Percentiles rank a stretch among this genome's conserved stretches.
Evolutionary conservation across 1,284 basidiomycete species (phyloP).

Genomic region (Trametes hirsuta): DNA sequence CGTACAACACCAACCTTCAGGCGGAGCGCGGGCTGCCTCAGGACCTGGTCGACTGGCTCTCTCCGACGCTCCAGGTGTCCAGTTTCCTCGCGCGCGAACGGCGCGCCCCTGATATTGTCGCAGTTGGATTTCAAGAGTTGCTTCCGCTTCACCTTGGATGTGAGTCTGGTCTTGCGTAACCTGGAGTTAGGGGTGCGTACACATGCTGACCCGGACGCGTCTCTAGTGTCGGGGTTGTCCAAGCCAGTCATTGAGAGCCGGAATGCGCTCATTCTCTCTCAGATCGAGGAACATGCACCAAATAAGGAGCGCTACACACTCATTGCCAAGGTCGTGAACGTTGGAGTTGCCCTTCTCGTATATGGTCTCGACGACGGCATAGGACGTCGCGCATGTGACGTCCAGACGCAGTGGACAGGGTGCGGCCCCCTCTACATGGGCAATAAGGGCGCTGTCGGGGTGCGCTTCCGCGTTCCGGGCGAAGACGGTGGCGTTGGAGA

Average conservation of each 20-base stretch:
- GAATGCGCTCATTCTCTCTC: conserved; percentile 64
- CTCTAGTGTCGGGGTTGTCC: conserved; percentile 64
- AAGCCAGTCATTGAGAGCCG: conserved; percentile 62
- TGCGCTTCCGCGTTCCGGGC: conserved; percentile 75
- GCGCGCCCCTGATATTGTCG: conserved; percentile 79
- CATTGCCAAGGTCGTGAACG: conserved; percentile 76
- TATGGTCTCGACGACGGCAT: conserved; percentile 77
- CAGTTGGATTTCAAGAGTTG: conserved; percentile 89
- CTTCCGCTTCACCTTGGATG: conserved; percentile 82
- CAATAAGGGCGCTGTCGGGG: conserved; percentile 94
- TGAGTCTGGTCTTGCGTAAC: conserved; percentile 42
- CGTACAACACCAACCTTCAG: conserved; percentile 87
- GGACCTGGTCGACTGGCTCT: conserved; percentile 83
- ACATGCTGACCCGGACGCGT: background rate
- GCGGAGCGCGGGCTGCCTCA: conserved; percentile 72
- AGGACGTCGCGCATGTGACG: conserved; percentile 61
- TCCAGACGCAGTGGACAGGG: conserved; percentile 78
- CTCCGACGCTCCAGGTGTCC: conserved; percentile 77
- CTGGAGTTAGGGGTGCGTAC: background rate
- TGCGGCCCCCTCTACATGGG: conserved; percentile 83
- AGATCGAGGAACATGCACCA: conserved; percentile 70
- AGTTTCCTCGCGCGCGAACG: conserved; percentile 63
- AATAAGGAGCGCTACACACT: conserved; percentile 72
- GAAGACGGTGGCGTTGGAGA: conserved; percentile 65
- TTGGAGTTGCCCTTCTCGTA: conserved; percentile 79